A percentile compares a stretch with the other conserved stretches of the same genome.
These are phyloP conservation scores for Lentinula detonsa DNA, from an alignment of 768 basidiomycete species.

Conservation along the genomic window DNA sequence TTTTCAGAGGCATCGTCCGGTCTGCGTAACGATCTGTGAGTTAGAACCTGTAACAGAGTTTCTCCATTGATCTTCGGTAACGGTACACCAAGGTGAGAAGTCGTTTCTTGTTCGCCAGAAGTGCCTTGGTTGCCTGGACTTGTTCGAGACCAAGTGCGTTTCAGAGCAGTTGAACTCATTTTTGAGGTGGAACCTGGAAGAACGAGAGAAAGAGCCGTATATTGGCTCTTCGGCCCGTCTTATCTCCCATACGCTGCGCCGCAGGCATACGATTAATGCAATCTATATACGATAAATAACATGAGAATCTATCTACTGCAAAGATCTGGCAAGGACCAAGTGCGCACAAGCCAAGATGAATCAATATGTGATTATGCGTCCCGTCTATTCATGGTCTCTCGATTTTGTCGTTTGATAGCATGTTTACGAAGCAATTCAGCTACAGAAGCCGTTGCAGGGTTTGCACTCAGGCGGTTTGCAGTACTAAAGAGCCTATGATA, in stretches of 20 bases:
- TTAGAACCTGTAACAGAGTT: conserved; percentile 61
- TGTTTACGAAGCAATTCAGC: conserved; percentile 30
- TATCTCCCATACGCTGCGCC: background rate
- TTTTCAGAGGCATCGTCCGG: conserved; percentile 21
- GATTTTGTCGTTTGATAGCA: background rate
- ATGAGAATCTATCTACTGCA: no score
- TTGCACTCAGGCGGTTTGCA: conserved; percentile 36
- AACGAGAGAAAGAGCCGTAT: background rate
- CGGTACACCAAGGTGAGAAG: conserved; percentile 16
- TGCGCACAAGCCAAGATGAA: background rate
- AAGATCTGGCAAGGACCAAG: no score
- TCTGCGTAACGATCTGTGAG: conserved; percentile 57
- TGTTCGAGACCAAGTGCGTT: conserved; percentile 24
- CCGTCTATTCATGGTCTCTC: background rate
- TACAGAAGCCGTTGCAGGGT: conserved; percentile 27
- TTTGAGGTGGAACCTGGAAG: background rate
- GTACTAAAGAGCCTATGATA: conserved; percentile 32
- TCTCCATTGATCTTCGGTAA: conserved; percentile 46
- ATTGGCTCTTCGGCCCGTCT: background rate
- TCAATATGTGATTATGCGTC: background rate
- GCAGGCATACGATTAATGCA: no score
- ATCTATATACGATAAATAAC: no score
- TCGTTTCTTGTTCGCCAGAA: conserved; percentile 11
- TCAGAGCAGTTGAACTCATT: background rate
- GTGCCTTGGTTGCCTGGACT: conserved; percentile 5